These are phyloP conservation scores for Corylus avellana DNA, from an alignment of 306 rosid species.

Conservation along the genomic window DNA sequence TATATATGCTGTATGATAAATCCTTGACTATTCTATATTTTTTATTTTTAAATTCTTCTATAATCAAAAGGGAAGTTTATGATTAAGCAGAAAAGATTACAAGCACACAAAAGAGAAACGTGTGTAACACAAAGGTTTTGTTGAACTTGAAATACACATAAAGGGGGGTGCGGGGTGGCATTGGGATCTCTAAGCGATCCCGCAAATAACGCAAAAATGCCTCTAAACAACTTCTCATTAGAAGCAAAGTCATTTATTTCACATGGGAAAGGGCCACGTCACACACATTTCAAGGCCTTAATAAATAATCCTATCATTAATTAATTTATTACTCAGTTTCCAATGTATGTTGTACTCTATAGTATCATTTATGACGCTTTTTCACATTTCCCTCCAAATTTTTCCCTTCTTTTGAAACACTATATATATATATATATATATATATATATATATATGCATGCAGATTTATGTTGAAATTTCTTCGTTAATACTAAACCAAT, in stretches of 20 bases:
- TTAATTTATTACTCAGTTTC: conserved; percentile 31
- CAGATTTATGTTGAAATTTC: not conserved
- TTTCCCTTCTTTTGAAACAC: conserved; percentile 14
- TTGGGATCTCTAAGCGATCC: conserved; percentile 51
- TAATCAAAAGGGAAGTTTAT: not conserved
- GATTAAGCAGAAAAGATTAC: conserved; percentile 9
- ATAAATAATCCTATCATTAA: conserved; percentile 26
- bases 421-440: not conserved
- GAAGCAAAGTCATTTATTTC: conserved; percentile 49
- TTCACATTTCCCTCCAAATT: conserved; percentile 1
- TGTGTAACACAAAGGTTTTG: conserved; percentile 32
- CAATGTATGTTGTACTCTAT: conserved; percentile 34
- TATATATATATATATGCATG: too few species aligned
- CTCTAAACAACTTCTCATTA: conserved; percentile 33
- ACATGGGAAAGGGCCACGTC: conserved; percentile 55
- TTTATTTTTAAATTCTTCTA: too few species aligned
- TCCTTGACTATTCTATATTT: too few species aligned
- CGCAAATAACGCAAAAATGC: conserved; percentile 39
- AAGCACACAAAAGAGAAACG: conserved; percentile 18
- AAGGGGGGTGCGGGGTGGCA: conserved; percentile 29
- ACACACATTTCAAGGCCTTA: conserved; percentile 32
- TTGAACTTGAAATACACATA: conserved; percentile 51
- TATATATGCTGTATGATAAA: too few species aligned
- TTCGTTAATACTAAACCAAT: not conserved
- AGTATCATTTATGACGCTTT: conserved; percentile 20